phyloP scores from a whole-genome alignment of 768 basidiomycete species.

The Rhizopogon vinicolor region DNA sequence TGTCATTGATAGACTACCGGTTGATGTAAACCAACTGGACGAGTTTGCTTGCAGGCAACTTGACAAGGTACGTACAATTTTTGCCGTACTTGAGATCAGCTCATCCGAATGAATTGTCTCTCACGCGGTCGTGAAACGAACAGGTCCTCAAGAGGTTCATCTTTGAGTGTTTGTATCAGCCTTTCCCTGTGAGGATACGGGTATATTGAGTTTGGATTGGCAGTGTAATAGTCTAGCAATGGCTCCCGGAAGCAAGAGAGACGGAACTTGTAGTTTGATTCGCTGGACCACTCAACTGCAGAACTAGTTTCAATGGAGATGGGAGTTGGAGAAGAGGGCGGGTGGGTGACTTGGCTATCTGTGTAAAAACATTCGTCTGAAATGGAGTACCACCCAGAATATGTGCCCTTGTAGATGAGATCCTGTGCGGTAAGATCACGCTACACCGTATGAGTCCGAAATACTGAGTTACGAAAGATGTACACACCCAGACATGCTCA shows the following conservation, averaged over 20 bases:
- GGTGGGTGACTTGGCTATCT: slow-evolving; percentile 20
- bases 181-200: slow-evolving; percentile 54
- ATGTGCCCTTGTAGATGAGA: slow-evolving; percentile 79
- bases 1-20: slow-evolving; percentile 75
- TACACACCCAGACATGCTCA: slow-evolving; percentile 74
- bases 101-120: slow-evolving; percentile 28
- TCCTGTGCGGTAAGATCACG: slow-evolving; percentile 51
- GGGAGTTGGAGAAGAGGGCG: slow-evolving; percentile 16
- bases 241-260: slow-evolving; percentile 60
- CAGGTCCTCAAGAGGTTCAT: slow-evolving; percentile 57
- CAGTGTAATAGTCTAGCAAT: slow-evolving; percentile 48
- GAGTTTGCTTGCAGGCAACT: slow-evolving; percentile 88
- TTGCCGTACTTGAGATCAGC: background rate
- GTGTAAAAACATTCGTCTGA: slow-evolving; percentile 89
- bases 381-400: slow-evolving; percentile 88
- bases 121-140: slow-evolving; percentile 78
- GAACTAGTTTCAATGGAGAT: slow-evolving; percentile 76
- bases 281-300: slow-evolving; percentile 74
- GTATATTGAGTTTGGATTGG: slow-evolving; percentile 34
- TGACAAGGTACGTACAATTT: slow-evolving; percentile 56
- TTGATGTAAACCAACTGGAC: slow-evolving; percentile 69
- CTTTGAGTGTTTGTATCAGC: slow-evolving; percentile 41
- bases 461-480: background rate
- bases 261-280: slow-evolving; percentile 88
- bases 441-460: slow-evolving; percentile 27